Evolutionary conservation across 2,329 filamentous ascomycete species (phyloP).

Genomic region (Epichloe hybrida): DNA sequence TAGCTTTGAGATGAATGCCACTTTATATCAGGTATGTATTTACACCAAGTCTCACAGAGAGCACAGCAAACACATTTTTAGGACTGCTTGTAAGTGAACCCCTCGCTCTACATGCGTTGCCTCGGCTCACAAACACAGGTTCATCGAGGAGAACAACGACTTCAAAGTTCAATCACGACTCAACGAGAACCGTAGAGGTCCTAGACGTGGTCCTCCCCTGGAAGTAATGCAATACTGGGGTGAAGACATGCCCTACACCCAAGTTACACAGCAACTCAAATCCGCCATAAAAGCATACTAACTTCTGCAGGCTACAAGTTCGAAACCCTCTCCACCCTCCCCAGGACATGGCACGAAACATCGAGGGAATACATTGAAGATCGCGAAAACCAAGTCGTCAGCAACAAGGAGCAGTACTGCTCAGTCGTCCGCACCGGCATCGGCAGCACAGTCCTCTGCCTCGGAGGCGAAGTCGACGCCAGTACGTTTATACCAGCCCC

Average conservation of each 20-base stretch:
- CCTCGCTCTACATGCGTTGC: neutral
- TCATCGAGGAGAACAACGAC: slow-evolving; percentile 80
- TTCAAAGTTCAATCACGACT: slow-evolving; percentile 52
- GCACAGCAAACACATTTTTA: slow-evolving; percentile 14
- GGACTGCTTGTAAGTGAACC: slow-evolving; percentile 37
- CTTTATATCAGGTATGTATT: slow-evolving; percentile 63
- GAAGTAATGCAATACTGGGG: slow-evolving; percentile 92
- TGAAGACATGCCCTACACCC: slow-evolving; percentile 19
- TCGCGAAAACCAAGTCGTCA: slow-evolving; percentile 58
- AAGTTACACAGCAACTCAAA: neutral
- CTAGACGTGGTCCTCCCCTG: slow-evolving; percentile 39
- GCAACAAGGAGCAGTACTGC: slow-evolving; percentile 90
- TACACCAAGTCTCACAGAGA: slow-evolving; percentile 1
- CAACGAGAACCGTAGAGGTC: slow-evolving; percentile 31
- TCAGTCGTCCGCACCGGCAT: slow-evolving; percentile 84
- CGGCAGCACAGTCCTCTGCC: slow-evolving; percentile 57
- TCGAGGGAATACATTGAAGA: slow-evolving; percentile 65
- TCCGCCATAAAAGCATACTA: neutral
- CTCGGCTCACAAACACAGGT: slow-evolving; percentile 36
- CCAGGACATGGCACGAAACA: slow-evolving; percentile 58
- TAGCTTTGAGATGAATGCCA: slow-evolving; percentile 86
- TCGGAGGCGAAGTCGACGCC: slow-evolving; percentile 90
- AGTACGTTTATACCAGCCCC: slow-evolving; percentile 30
- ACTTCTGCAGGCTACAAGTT: slow-evolving; percentile 73
- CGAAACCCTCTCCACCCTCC: slow-evolving; percentile 69